Evolutionary conservation across 2,329 filamentous ascomycete species (phyloP), one percentile per base, ranked within the genome.

Genomic region (Diaporthe capsici): DNA sequence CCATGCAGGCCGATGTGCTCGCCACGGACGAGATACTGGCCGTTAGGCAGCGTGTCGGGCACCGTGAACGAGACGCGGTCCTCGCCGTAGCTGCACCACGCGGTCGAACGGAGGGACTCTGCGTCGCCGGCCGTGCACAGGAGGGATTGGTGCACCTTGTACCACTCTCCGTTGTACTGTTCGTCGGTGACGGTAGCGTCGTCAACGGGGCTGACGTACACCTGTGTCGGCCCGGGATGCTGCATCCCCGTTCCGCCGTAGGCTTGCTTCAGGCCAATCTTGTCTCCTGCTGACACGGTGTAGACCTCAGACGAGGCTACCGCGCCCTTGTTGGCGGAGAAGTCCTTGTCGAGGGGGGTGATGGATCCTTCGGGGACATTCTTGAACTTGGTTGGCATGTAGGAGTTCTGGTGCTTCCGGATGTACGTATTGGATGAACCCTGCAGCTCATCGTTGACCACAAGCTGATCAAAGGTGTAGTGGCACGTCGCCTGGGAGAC

Each of bases 331-430:
- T 65, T 65, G 60, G 60, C 60, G 17, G 60, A 65, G 42, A 65
- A 65, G 17, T 65, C 60, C 42, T 65, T 65, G 60, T 65, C 60
- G 9, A 65, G 60, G 31, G 60, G 60, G 4, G 39, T 65, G 60
- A 65, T 65, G 42, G 60, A 65, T 47, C 60, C 60, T 15, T 65
- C 60, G 25, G 60, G 60, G 17, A 9, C 17, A 17, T 65, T 65
- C 60, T 65, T 65, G 39, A 65, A 65, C 17, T 65, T 65, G 17
- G 60, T 65, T 8, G 60, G 60, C 60, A 65, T 65, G 42, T 65
- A 65, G 25, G n/a, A 20, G 42, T 65, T 65, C 17, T 65, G 60
- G 10, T 65, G 60, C 42, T 65, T 47, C 42, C 60, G 60, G 60
- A 65, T 65, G 25, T 47, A 47, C 8, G 60, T 65, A 20, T 65